Conservation (phyloP, 495 filamentous ascomycete species). For the Trichocladium uniseriatum region DNA sequence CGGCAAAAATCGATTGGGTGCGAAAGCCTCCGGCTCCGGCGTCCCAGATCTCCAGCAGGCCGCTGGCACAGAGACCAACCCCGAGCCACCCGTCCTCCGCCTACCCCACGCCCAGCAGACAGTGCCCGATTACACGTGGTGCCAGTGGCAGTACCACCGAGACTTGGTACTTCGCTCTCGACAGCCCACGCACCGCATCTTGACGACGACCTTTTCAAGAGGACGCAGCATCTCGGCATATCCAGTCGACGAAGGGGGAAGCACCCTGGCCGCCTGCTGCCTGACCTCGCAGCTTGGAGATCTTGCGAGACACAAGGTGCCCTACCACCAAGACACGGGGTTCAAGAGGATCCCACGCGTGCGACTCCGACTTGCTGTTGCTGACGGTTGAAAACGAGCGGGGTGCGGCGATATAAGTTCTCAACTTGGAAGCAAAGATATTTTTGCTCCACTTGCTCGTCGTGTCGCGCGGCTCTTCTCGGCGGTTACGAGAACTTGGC, state of each 20-base stretch:
- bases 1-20: slow-evolving; percentile 9
- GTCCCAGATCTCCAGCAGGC: slow-evolving; percentile 1
- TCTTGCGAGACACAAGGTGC: slow-evolving; percentile 5
- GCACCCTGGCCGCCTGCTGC: neutral
- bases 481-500: slow-evolving; percentile 5
- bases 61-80: slow-evolving; percentile 2
- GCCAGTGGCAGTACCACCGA: slow-evolving; percentile 23
- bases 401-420: neutral
- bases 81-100: slow-evolving; percentile 3
- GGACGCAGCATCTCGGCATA: neutral
- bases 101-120: slow-evolving; percentile 21
- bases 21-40: slow-evolving; percentile 10
- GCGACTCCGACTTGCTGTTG: neutral
- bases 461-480: neutral
- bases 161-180: slow-evolving; percentile 12
- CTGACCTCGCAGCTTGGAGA: neutral
- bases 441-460: neutral
- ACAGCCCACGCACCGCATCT: slow-evolving; percentile 13
- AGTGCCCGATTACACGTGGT: slow-evolving; percentile 33
- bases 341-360: neutral
- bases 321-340: slow-evolving; percentile 5
- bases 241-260: neutral
- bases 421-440: neutral
- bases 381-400: neutral
- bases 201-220: neutral